A percentile compares a stretch with the other conserved stretches of the same genome.
Evolutionary conservation across 83 land plant species (phyloP).

Genomic region (Diphasiastrum complanatum): DNA sequence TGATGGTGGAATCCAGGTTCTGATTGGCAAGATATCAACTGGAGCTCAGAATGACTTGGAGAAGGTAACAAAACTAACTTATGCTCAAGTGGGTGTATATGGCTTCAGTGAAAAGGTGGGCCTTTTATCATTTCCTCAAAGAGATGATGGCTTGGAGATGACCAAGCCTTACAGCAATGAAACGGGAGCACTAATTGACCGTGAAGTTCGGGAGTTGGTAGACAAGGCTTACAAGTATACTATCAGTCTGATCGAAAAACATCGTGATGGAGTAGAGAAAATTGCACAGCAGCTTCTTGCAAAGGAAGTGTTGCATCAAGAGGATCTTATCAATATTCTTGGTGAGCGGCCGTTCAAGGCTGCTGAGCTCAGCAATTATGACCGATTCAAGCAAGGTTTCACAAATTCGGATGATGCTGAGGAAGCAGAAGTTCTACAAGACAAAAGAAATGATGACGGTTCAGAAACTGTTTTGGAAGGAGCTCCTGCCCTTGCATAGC

Average conservation of each 20-base stretch:
- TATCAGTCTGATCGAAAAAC: conserved; percentile 20
- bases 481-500: no score
- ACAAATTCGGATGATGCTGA: not conserved
- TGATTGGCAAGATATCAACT: conserved; percentile 37
- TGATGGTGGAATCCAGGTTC: conserved; percentile 26
- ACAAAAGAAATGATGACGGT: not conserved
- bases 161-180: conserved; percentile 38
- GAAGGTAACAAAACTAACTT: conserved; percentile 36
- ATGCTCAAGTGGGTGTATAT: conserved; percentile 42
- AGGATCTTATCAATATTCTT: conserved; percentile 24
- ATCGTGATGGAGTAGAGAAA: conserved; percentile 31
- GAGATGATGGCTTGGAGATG: conserved; percentile 32
- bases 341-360: conserved; percentile 39
- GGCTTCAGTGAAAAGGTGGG: conserved; percentile 43
- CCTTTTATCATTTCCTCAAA: conserved; percentile 44
- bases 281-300: conserved; percentile 31
- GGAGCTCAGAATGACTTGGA: conserved; percentile 46
- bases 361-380: conserved; percentile 33
- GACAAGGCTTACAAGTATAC: conserved; percentile 27
- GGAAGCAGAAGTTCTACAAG: not conserved
- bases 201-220: conserved; percentile 39
- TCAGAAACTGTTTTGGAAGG: no score
- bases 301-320: conserved; percentile 34
- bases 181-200: conserved; percentile 34
- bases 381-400: conserved; percentile 31